Evolutionary conservation across 2,329 filamentous ascomycete species (phyloP).

Genomic region (Calonectria multiphialidica): DNA sequence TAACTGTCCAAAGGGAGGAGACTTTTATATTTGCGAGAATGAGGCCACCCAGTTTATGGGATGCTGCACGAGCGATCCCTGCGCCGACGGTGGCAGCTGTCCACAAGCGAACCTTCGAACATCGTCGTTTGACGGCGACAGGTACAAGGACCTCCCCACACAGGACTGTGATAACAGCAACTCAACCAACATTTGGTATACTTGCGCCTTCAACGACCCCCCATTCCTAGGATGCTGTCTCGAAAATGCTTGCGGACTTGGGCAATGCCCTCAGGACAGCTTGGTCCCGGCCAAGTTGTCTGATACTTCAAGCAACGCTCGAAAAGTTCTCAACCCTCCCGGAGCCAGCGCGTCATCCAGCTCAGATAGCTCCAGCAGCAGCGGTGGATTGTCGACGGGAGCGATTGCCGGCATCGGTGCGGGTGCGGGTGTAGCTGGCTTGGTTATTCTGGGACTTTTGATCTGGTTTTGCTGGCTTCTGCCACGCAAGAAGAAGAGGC

Average conservation of each 20-base stretch:
- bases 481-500: constrained; percentile 11
- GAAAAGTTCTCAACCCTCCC: constrained; percentile 31
- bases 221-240: constrained; percentile 57
- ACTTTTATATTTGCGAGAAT: constrained; percentile 53
- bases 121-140: constrained; percentile 46
- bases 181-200: constrained; percentile 47
- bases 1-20: constrained; percentile 48
- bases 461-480: constrained; percentile 13
- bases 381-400: constrained; percentile 9
- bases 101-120: constrained; percentile 44
- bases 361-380: not conserved
- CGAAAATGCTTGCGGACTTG: constrained; percentile 36
- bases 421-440: not conserved
- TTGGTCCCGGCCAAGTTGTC: constrained; percentile 33
- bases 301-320: constrained; percentile 21
- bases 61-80: constrained; percentile 55
- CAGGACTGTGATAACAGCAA: constrained; percentile 48
- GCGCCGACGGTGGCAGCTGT: constrained; percentile 47
- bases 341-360: constrained; percentile 16
- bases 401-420: constrained; percentile 23
- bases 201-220: constrained; percentile 46
- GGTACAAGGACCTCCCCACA: constrained; percentile 46
- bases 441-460: not conserved
- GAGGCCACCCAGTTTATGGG: constrained; percentile 51
- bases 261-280: constrained; percentile 26